These are phyloP conservation scores for Neurospora sp. DNA, from an alignment of 495 filamentous ascomycete species.

Conservation along the genomic window DNA sequence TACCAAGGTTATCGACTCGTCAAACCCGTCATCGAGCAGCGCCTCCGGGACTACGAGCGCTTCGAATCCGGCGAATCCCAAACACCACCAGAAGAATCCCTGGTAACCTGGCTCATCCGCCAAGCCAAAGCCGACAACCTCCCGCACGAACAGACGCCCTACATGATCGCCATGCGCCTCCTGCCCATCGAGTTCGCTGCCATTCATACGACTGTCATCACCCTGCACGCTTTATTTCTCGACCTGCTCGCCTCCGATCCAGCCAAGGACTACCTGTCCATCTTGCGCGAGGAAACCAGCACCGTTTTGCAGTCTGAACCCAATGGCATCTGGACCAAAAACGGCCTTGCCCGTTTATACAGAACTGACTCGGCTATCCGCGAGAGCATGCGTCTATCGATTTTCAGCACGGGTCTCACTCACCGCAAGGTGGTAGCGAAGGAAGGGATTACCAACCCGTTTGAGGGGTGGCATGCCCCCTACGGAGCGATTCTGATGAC, in stretches of 20 bases:
- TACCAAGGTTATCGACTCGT: constrained; percentile 11
- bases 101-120: constrained; percentile 28
- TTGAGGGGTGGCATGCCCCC: constrained; percentile 25
- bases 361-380: constrained; percentile 26
- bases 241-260: constrained; percentile 33
- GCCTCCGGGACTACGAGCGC: constrained; percentile 17
- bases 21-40: constrained; percentile 20
- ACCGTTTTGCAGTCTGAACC: constrained; percentile 17
- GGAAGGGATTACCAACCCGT: constrained; percentile 22
- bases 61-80: constrained; percentile 8
- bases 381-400: constrained; percentile 26
- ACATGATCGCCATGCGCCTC: constrained; percentile 24
- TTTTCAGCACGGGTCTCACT: constrained; percentile 19
- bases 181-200: constrained; percentile 34
- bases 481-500: constrained; percentile 21
- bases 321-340: constrained; percentile 31
- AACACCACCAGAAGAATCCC: constrained; percentile 17
- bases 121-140: constrained; percentile 21
- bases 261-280: constrained; percentile 11
- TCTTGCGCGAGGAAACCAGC: constrained; percentile 27
- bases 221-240: constrained; percentile 30
- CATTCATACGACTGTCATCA: constrained; percentile 39
- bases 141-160: constrained; percentile 9
- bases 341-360: constrained; percentile 19
- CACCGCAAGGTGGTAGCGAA: constrained; percentile 26